Base-by-base conservation (phyloP, 2,329 filamentous ascomycete genomes). In the Aspergillus sp. region DNA sequence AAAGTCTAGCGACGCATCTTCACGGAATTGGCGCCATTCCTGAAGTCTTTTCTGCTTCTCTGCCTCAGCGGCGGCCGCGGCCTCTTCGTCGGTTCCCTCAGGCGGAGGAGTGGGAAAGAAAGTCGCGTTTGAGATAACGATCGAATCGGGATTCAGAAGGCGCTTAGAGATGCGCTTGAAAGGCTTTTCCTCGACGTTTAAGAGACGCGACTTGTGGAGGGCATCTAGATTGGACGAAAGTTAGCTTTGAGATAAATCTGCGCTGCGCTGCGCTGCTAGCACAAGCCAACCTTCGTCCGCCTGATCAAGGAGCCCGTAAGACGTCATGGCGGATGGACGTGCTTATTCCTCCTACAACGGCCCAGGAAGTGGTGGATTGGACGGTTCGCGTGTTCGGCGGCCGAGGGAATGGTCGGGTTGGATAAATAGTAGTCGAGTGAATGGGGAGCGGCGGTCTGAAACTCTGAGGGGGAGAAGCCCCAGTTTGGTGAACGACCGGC, bases 151-250 rank as follows among this genome's bases (percentile, higher is more conserved):
- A 23, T 86, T 84, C 5, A 91, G 83, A 8, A 98, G 86, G 34
- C 91, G 89, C 78, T 93, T 93, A 23, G 91, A 91, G 62, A 97
- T 88, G 63, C 93, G 90, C 76, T 92, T 92, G 81, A 96, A 97
- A 0, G 93, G 92, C 61, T 93, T 93, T 74, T 96, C 92, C 81
- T 98, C 94, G 64, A 97, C 90, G 66, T 91, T 91, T 43, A 97
- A 85, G 4, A 97, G 89, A 47, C 94, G 91, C 31, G 86, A 85
- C 72, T 93, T 94, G 81, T 97, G 94, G 43, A 97, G 88, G 66
- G 92, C 89, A 76, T 92, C 89, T 88, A 69, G 47, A 60, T 51
- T 7, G 11, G 53, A 59, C 64, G 19, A 58, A 22, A 15, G 50
- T 72, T 64, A 71, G 68, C 54, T 47, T 17, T 57, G 63, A 62